phyloP scores from a whole-genome alignment of 2,329 filamentous ascomycete genomes.

The Plenodomus tracheiphilus region DNA sequence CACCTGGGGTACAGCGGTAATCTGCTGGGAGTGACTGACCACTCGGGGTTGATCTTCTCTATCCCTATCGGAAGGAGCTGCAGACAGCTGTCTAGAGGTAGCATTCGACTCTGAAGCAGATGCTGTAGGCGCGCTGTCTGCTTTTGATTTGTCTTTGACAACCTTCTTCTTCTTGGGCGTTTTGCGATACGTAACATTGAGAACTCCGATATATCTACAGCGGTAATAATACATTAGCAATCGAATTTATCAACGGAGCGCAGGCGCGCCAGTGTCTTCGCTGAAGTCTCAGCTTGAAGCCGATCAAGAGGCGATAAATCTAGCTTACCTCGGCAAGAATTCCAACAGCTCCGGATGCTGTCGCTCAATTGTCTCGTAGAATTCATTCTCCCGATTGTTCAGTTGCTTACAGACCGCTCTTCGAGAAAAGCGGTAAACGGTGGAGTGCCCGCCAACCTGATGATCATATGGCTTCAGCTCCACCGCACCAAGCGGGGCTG shows the following conservation, averaged over 20 bases:
- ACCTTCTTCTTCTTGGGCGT: conserved; percentile 65
- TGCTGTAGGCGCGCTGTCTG: conserved; percentile 17
- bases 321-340: conserved; percentile 75
- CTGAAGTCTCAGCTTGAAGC: conserved; percentile 47
- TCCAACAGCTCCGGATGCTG: conserved; percentile 86
- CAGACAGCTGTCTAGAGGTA: conserved; percentile 19
- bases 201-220: conserved; percentile 87
- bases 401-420: conserved; percentile 97
- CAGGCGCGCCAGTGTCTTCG: conserved; percentile 32
- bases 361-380: conserved; percentile 94
- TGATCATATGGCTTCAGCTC: conserved; percentile 96
- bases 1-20: conserved; percentile 79
- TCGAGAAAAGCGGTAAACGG: conserved; percentile 92
- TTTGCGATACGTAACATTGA: conserved; percentile 95
- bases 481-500: conserved; percentile 79
- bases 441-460: conserved; percentile 96
- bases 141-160: conserved; percentile 32
- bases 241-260: conserved; percentile 4
- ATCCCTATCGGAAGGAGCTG: conserved; percentile 9
- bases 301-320: conserved; percentile 19
- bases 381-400: conserved; percentile 97
- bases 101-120: conserved; percentile 21
- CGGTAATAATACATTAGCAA: conserved; percentile 37
- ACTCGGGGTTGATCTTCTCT: conserved; percentile 47
- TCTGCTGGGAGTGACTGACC: conserved; percentile 76